These are phyloP conservation scores for Sapria himalayana DNA, from an alignment of 345 rosid species.

Conservation along the genomic window DNA sequence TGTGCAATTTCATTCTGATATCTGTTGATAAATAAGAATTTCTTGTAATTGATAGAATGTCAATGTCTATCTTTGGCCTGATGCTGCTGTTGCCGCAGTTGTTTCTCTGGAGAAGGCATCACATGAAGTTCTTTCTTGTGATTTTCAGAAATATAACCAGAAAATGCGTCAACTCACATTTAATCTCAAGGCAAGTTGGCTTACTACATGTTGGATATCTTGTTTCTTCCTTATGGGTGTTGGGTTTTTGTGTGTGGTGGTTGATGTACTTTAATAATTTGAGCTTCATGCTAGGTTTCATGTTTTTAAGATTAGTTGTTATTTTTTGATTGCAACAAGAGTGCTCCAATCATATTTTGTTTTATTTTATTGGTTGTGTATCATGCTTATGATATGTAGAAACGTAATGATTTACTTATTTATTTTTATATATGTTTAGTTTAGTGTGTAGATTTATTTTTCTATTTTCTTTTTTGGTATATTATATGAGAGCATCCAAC, in stretches of 20 bases:
- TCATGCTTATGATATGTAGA: no score
- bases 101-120: slow-evolving; percentile 69
- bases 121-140: slow-evolving; percentile 44
- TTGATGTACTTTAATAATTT: no score
- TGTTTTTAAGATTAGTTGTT: not conserved
- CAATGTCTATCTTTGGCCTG: slow-evolving; percentile 59
- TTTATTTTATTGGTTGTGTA: not conserved
- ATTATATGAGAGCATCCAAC: no score
- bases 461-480: no score
- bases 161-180: slow-evolving; percentile 62
- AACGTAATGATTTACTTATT: no score
- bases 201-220: not conserved
- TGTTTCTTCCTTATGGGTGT: not conserved
- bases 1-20: no score
- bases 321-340: not conserved
- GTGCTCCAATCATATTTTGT: not conserved
- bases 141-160: slow-evolving; percentile 79
- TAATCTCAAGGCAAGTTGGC: slow-evolving; percentile 59
- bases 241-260: no score
- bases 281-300: no score
- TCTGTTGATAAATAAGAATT: no score
- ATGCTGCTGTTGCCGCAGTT: slow-evolving; percentile 61
- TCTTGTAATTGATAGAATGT: slow-evolving; percentile 26
- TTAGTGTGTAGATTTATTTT: no score
- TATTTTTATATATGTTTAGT: no score